Base-by-base conservation (phyloP, 371 early-diverging fungal genomes). In the Rhizopus delemar region DNA sequence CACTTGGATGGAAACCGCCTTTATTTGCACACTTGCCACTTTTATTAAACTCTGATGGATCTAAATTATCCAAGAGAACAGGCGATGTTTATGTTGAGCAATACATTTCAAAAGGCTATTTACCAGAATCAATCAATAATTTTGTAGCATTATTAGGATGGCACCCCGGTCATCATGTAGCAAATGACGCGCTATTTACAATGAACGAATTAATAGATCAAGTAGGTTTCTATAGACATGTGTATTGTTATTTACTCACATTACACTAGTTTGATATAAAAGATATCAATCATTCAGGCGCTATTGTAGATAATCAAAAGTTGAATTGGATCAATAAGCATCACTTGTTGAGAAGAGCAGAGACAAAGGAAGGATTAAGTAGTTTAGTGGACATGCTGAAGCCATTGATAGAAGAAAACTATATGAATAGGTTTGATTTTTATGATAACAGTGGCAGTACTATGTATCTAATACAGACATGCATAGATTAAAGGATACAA, bases 131-230 rank as follows among this genome's bases (percentile, higher is more conserved):
- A 0, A 66, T 97, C 6, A 80, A 90, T 22, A 97, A 95, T 71
- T 95, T 94, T 74, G 89, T 91, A 2, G 94, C 93, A 0, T 76
- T 93, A 15, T 73, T 95, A 11, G 96, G 97, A 29, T 94, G 95
- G 94, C 78, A 85, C 32, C 88, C 93, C 7, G 80, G 76, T 4
- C 54, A 78, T 0, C 69, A 69, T 13, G 5, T 11, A 28, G 8
- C 56, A 2, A 55, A 35, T 3, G 60, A 68, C 15, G 56, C 39
- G 0, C 11, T 61, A 1, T 84, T 86, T 59, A 74, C 81, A 15
- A 71, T 92, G 63, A 60, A 84, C 4, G 88, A 91, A 48, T 67
- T 94, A 15, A 80, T 89, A 6, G 61, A 81, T 34, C 71, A 85
- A 46, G 90, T 91, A 79, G 60, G 72, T 56, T 9, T 41, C 33